These are phyloP conservation scores for Candida koratica DNA, from an alignment of 805 yeast species.

Conservation along the genomic window DNA sequence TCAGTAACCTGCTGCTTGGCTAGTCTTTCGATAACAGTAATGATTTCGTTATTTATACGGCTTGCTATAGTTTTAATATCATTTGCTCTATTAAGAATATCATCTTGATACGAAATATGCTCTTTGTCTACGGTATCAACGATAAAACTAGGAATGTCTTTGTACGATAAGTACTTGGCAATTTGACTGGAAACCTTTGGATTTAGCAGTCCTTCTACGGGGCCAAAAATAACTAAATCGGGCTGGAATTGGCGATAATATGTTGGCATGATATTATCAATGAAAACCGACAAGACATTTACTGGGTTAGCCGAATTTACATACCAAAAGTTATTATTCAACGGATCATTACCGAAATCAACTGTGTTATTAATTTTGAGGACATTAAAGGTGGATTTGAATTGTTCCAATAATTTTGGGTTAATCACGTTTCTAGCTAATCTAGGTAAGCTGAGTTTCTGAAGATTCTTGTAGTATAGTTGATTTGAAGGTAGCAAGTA, in stretches of 20 bases:
- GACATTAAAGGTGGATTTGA: slow-evolving; percentile 5
- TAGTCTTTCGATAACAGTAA: slow-evolving; percentile 19
- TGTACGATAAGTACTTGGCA: slow-evolving; percentile 7
- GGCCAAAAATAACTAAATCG: slow-evolving; percentile 34
- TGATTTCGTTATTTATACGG: slow-evolving; percentile 24
- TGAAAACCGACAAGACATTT: slow-evolving; percentile 22
- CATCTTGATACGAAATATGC: slow-evolving; percentile 33
- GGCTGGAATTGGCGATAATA: slow-evolving; percentile 24
- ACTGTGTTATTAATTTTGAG: slow-evolving; percentile 6
- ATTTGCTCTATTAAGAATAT: slow-evolving; percentile 17
- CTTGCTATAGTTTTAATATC: slow-evolving; percentile 23
- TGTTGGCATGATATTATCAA: slow-evolving; percentile 24
- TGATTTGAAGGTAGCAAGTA: slow-evolving; percentile 32
- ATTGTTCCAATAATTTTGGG: slow-evolving; percentile 7
- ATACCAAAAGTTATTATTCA: slow-evolving; percentile 30
- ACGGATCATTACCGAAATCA: slow-evolving; percentile 34
- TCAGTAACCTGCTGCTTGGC: slow-evolving; percentile 8
- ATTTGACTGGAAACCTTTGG: slow-evolving; percentile 5
- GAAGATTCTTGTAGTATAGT: slow-evolving; percentile 22
- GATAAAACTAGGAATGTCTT: slow-evolving; percentile 20
- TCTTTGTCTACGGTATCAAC: slow-evolving; percentile 25
- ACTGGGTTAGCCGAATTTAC: slow-evolving; percentile 27
- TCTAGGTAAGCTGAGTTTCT: slow-evolving; percentile 9
- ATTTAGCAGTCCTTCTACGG: slow-evolving; percentile 24
- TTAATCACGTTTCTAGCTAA: slow-evolving; percentile 11